Conservation (phyloP, 441 rosid species). For the Adansonia gregorii region DNA sequence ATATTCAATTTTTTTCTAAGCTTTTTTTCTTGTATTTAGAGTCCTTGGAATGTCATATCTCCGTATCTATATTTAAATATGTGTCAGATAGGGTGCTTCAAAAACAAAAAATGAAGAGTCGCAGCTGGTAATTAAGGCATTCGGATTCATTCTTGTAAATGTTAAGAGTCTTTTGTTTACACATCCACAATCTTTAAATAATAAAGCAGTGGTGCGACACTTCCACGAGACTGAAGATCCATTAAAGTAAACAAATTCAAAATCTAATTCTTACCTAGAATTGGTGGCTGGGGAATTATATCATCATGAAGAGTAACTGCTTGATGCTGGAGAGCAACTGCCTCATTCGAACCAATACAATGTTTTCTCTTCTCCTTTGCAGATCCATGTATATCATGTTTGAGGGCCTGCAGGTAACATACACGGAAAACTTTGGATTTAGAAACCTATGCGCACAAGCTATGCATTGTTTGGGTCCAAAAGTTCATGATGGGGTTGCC, state of each 20-base stretch:
- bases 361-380: conserved; percentile 31
- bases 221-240: too few relatives aligned
- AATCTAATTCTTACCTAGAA: conserved; percentile 48
- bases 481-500: background rate
- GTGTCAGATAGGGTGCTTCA: too few relatives aligned
- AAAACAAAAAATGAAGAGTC: too few relatives aligned
- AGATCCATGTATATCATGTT: conserved; percentile 27
- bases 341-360: conserved; percentile 27
- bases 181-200: background rate
- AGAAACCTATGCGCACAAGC: background rate
- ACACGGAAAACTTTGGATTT: background rate
- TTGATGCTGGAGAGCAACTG: conserved; percentile 38
- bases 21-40: too few relatives aligned
- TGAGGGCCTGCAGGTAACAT: conserved; percentile 36
- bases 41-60: too few relatives aligned
- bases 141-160: too few relatives aligned
- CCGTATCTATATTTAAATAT: too few relatives aligned
- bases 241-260: too few relatives aligned
- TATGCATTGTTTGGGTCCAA: background rate
- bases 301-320: conserved; percentile 32
- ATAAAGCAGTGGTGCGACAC: background rate
- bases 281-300: conserved; percentile 68
- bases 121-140: too few relatives aligned
- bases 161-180: background rate
- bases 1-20: too few relatives aligned